These are phyloP conservation scores for Pilasporangium apinafurcum DNA, from an alignment of 352 stramenopile species.

Conservation along the genomic window DNA sequence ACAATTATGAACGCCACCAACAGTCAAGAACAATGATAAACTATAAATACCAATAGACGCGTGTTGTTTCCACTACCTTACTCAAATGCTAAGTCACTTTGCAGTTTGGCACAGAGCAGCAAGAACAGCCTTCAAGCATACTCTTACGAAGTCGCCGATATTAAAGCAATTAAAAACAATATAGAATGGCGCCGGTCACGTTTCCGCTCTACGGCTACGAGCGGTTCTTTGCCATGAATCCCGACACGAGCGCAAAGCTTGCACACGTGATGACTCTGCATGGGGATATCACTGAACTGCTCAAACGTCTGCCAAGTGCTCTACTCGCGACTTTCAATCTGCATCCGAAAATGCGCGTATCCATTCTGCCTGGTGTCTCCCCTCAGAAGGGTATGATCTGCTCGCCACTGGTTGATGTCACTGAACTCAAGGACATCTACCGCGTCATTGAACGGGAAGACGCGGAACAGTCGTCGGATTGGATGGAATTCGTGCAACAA, in stretches of 20 bases:
- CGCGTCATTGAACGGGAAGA: constrained; percentile 24
- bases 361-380: constrained; percentile 26
- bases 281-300: constrained; percentile 27
- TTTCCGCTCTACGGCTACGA: constrained; percentile 61
- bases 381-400: constrained; percentile 51
- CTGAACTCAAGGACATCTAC: constrained; percentile 30
- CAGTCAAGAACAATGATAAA: too few relatives aligned
- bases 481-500: constrained; percentile 35
- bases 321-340: constrained; percentile 52
- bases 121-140: too few relatives aligned
- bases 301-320: constrained; percentile 28
- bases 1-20: too few relatives aligned
- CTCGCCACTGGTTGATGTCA: constrained; percentile 26
- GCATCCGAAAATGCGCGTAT: constrained; percentile 39
- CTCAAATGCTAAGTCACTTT: too few relatives aligned
- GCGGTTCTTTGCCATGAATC: constrained; percentile 62
- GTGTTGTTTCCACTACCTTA: too few relatives aligned
- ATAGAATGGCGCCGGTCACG: constrained; percentile 19
- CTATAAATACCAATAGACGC: too few relatives aligned
- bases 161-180: too few relatives aligned
- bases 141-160: too few relatives aligned
- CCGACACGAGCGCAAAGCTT: constrained; percentile 28
- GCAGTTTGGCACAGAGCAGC: too few relatives aligned
- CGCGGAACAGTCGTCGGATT: constrained; percentile 22
- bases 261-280: constrained; percentile 43